phyloP scores from a whole-genome alignment of 306 rosid species.

The Quercus alba region DNA sequence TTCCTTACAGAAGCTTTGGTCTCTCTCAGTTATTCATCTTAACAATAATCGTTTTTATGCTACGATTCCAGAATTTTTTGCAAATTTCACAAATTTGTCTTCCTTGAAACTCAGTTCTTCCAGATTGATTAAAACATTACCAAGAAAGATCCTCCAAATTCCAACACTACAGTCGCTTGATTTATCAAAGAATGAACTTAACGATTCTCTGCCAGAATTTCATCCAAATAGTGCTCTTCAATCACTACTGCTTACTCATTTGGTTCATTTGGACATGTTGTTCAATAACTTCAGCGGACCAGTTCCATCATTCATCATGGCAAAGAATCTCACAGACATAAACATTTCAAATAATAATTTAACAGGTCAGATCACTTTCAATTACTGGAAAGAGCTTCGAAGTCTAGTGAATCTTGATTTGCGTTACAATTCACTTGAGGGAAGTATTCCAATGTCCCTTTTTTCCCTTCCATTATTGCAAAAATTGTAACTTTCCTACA shows the following conservation, averaged over 20 bases:
- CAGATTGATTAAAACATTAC: conserved; percentile 23
- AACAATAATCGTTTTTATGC: conserved; percentile 18
- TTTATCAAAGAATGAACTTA: conserved; percentile 15
- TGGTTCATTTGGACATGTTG: conserved; percentile 29
- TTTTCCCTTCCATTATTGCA: conserved; percentile 21
- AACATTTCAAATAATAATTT: conserved; percentile 23
- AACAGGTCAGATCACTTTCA: neutral
- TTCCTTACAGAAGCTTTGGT: conserved; percentile 6
- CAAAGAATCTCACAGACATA: conserved; percentile 22
- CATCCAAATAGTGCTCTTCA: conserved; percentile 10
- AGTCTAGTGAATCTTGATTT: conserved; percentile 17
- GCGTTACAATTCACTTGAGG: conserved; percentile 18
- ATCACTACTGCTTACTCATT: conserved; percentile 1
- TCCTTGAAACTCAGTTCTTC: conserved; percentile 4
- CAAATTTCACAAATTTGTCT: conserved; percentile 18
- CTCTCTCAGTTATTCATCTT: conserved; percentile 25
- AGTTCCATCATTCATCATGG: conserved; percentile 34
- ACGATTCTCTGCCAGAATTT: conserved; percentile 32
- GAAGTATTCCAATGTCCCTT: conserved; percentile 26
- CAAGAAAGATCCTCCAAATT: conserved; percentile 25
- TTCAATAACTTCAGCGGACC: conserved; percentile 27
- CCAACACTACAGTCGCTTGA: conserved; percentile 26
- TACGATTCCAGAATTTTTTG: conserved; percentile 26
- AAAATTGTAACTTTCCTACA: conserved; percentile 9
- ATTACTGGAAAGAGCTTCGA: conserved; percentile 9